phyloP scores from a whole-genome alignment of 1,284 basidiomycete genomes.

The Ganoderma meredithae region DNA sequence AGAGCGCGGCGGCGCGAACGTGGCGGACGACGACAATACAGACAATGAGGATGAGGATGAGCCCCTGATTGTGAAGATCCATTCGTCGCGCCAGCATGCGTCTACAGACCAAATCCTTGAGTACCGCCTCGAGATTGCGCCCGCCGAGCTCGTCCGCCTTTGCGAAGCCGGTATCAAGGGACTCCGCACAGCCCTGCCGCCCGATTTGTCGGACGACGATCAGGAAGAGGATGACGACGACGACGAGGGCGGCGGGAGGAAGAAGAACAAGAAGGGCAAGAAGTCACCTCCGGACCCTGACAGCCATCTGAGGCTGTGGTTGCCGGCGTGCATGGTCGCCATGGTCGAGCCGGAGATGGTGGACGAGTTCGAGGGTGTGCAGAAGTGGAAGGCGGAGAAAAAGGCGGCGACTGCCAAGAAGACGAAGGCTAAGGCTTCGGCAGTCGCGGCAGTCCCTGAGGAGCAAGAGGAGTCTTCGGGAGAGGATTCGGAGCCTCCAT shows the following conservation, averaged over 20 bases:
- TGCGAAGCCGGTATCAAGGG: slow-evolving; percentile 72
- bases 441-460: slow-evolving; percentile 12
- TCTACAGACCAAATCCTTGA: slow-evolving; percentile 76
- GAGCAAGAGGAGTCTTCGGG: slow-evolving; percentile 31
- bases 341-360: slow-evolving; percentile 70
- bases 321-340: slow-evolving; percentile 78
- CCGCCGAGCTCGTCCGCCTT: slow-evolving; percentile 66
- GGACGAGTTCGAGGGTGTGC: slow-evolving; percentile 61
- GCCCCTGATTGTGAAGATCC: slow-evolving; percentile 53
- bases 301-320: slow-evolving; percentile 69
- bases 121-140: slow-evolving; percentile 77
- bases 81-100: slow-evolving; percentile 57
- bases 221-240: slow-evolving; percentile 41
- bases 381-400: slow-evolving; percentile 57
- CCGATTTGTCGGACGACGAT: slow-evolving; percentile 52
- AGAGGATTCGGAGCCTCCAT: slow-evolving; percentile 5
- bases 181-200: slow-evolving; percentile 57
- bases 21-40: slow-evolving; percentile 30
- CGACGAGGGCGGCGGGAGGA: slow-evolving; percentile 42
- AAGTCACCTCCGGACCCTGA: slow-evolving; percentile 56
- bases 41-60: slow-evolving; percentile 35
- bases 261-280: slow-evolving; percentile 43
- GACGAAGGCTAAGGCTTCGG: slow-evolving; percentile 8
- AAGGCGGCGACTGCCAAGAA: slow-evolving; percentile 34
- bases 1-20: background rate